Evolutionary conservation across 441 rosid species (phyloP), one percentile per base, ranked within the genome.

Genomic region (Erodium moschatum): DNA sequence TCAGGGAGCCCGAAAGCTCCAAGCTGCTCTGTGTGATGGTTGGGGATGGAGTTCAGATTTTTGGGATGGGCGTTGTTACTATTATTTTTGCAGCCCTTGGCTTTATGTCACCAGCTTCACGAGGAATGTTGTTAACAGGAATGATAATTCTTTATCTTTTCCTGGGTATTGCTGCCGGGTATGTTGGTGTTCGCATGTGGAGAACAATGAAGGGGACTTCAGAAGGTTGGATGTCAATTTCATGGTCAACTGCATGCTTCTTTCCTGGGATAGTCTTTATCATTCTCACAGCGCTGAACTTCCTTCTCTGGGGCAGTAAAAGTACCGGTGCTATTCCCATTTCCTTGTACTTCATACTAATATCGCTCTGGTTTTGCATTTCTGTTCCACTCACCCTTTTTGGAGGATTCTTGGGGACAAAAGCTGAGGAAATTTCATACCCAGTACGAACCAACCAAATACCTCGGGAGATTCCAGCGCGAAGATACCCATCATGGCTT

Each of bases 391-490:
- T 93, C 64, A 93, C 98, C 38, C 83, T 93, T 15, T 42, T 88
- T 64, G 98, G 97, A 74, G 98, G 98, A 70, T 91, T 81, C 79
- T 69, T 94, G 12, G 98, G 94, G 19, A 85, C 97, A 2, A 74
- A 79, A 61, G 92, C 97, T 12, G 89, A 86, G 76, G 85, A 79
- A 64, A 88, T 94, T 69, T 75, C 81, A 35, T 94, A 80, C 46
- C 98, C 98, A 24, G 92, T 89, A 11, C 76, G 98, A 72, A 91
- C 98, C 70, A 94, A 94, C 83, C 97, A 91, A 85, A 94, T 94
- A 56, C 97, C 96, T n/a, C 80, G 98, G 78, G 97, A 94, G 79
- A 91, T 91, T 70, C 97, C 98, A 50, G 89, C 88, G n/a, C 89
- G 88, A 67, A 94, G 84, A 75, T 91, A 89, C 72, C 97, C 96